Evolutionary conservation across 331 rosid species (phyloP).

Genomic region (Malus hybrid): DNA sequence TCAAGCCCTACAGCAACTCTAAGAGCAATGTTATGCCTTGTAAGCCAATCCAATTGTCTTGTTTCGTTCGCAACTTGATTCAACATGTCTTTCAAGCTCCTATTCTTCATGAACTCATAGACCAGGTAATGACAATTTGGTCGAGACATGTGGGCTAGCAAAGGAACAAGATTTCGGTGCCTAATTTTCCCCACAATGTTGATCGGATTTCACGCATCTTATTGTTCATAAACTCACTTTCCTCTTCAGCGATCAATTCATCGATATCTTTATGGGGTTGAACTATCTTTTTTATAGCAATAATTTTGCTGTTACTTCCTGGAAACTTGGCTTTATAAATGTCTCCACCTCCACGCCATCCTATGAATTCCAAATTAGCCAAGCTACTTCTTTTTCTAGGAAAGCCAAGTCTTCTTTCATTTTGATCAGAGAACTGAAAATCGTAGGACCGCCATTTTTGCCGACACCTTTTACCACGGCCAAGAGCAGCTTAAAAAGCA

Average conservation of each 20-base stretch:
- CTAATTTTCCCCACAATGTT: conserved; percentile 76
- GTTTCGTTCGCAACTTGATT: conserved; percentile 20
- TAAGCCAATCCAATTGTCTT: conserved; percentile 49
- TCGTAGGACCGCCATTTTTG: conserved; percentile 45
- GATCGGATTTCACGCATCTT: conserved; percentile 82
- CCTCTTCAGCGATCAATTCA: conserved; percentile 60
- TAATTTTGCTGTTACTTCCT: conserved; percentile 46
- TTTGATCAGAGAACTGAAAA: conserved; percentile 56
- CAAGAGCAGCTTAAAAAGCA: conserved; percentile 35
- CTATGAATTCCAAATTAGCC: conserved; percentile 48
- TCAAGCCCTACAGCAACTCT: conserved; percentile 82
- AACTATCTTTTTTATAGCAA: conserved; percentile 72
- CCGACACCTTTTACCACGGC: conserved; percentile 11
- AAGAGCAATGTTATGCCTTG: conserved; percentile 58
- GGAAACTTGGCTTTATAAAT: conserved; percentile 77
- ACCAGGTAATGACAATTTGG: conserved; percentile 84
- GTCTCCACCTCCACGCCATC: conserved; percentile 82
- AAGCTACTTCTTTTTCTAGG: conserved; percentile 66
- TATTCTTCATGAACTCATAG: conserved; percentile 89
- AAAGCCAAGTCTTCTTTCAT: conserved; percentile 68
- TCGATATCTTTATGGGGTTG: conserved; percentile 63
- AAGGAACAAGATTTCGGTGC: conserved; percentile 73
- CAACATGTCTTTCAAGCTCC: conserved; percentile 69
- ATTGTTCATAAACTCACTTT: conserved; percentile 46
- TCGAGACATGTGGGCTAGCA: conserved; percentile 68